A percentile compares a stretch with the other conserved stretches of the same genome.
phyloP scores from a whole-genome alignment of 1,284 basidiomycete species.

The Cryptococcus depauperatus region DNA sequence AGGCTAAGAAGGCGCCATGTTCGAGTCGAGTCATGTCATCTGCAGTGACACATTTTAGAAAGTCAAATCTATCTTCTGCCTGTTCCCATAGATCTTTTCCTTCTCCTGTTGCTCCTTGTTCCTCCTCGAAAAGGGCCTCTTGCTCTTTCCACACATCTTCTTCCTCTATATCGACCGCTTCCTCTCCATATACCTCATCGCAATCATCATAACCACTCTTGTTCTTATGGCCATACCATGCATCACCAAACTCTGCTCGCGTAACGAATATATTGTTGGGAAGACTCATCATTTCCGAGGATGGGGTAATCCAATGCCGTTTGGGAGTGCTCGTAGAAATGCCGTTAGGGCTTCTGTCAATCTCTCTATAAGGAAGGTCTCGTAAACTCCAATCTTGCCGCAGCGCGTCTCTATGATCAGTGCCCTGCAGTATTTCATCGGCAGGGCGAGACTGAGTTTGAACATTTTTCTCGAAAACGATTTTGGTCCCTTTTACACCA shows the following conservation, averaged over 20 bases:
- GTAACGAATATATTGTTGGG: slow-evolving; percentile 39
- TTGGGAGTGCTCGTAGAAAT: background rate
- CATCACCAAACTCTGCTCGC: slow-evolving; percentile 16
- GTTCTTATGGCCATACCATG: background rate
- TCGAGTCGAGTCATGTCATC: background rate
- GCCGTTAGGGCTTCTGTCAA: background rate
- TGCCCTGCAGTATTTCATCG: background rate
- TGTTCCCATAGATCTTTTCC: slow-evolving; percentile 8
- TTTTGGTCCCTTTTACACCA: slow-evolving; percentile 24
- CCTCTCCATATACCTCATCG: background rate
- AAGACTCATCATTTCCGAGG: slow-evolving; percentile 21
- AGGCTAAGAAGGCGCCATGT: slow-evolving; percentile 19
- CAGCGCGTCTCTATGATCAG: background rate
- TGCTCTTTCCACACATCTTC: background rate
- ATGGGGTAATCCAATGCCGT: slow-evolving; percentile 16
- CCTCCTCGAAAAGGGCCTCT: slow-evolving; percentile 4
- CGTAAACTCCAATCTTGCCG: background rate
- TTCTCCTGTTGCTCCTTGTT: background rate
- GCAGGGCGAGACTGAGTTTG: background rate
- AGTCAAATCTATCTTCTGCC: slow-evolving; percentile 12
- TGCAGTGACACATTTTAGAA: background rate
- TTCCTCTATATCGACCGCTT: background rate
- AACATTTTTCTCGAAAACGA: slow-evolving; percentile 22
- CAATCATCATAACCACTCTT: background rate
- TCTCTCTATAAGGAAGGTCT: background rate